Conservation (phyloP, 345 rosid genomes). For the Draba incana region DNA sequence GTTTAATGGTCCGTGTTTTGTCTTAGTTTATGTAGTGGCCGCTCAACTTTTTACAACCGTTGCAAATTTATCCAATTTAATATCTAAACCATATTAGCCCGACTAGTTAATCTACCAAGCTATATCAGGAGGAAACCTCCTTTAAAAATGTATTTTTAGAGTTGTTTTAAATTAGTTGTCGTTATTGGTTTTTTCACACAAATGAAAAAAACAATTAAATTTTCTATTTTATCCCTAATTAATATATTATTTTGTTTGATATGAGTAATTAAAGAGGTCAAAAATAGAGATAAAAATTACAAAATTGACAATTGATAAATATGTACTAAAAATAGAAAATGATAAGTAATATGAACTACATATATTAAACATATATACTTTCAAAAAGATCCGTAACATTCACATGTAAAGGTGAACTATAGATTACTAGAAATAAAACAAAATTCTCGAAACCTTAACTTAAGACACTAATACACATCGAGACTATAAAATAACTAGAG, state of each 20-base stretch:
- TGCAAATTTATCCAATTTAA: slow-evolving; percentile 1
- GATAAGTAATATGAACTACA: too few species aligned
- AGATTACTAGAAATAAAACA: background rate
- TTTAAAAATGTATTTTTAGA: too few species aligned
- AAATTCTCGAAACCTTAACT: background rate
- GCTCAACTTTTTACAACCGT: slow-evolving; percentile 17
- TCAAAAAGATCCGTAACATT: slow-evolving; percentile 1
- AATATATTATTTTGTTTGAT: too few species aligned
- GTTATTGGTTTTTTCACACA: too few species aligned
- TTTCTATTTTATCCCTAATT: too few species aligned
- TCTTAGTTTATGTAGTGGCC: slow-evolving; percentile 23
- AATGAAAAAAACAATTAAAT: too few species aligned
- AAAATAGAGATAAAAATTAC: too few species aligned
- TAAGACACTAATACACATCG: slow-evolving; percentile 28
- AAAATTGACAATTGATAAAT: too few species aligned
- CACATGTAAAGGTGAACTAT: slow-evolving; percentile 13
- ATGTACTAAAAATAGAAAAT: too few species aligned
- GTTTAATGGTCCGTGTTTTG: background rate
- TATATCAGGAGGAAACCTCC: background rate
- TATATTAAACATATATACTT: too few species aligned
- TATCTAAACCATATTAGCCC: background rate
- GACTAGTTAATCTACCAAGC: background rate
- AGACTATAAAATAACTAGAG: background rate
- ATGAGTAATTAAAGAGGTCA: too few species aligned
- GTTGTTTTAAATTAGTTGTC: too few species aligned